Evolutionary conservation across 2,329 filamentous ascomycete genomes (phyloP).

Genomic region (Zasmidium cellare): DNA sequence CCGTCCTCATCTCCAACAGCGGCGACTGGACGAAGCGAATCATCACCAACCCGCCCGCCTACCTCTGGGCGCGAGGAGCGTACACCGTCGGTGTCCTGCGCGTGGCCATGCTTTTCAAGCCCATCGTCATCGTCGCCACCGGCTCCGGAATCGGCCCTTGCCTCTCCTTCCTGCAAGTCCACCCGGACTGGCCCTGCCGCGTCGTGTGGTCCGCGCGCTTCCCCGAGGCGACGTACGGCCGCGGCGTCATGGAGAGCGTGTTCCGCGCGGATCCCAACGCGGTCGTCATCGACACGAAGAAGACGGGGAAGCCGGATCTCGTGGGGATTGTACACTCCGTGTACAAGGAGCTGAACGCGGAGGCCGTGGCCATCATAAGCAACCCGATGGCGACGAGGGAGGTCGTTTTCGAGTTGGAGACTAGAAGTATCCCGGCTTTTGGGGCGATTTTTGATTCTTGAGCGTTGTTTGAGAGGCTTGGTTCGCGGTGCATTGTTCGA

Average conservation of each 20-base stretch:
- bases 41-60: conserved; percentile 61
- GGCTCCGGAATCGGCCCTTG: conserved; percentile 73
- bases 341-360: conserved; percentile 49
- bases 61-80: conserved; percentile 68
- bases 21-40: conserved; percentile 71
- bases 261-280: conserved; percentile 59
- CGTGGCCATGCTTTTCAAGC: conserved; percentile 65
- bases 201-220: conserved; percentile 69
- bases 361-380: conserved; percentile 73
- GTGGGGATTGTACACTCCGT: conserved; percentile 56
- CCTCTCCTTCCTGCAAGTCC: conserved; percentile 59
- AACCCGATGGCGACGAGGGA: conserved; percentile 68
- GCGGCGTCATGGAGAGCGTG: conserved; percentile 58
- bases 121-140: conserved; percentile 67
- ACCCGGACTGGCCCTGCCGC: conserved; percentile 51
- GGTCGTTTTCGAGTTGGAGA: conserved; percentile 69
- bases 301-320: conserved; percentile 62
- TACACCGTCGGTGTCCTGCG: conserved; percentile 68
- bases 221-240: conserved; percentile 64
- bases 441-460: conserved; percentile 72
- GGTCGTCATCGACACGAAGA: conserved; percentile 66
- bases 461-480: not conserved
- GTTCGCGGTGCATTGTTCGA: not conserved
- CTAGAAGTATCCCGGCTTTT: conserved; percentile 65
- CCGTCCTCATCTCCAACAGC: conserved; percentile 68